phyloP scores from a whole-genome alignment of 345 rosid genomes.

The Cardiospermum halicacabum region DNA sequence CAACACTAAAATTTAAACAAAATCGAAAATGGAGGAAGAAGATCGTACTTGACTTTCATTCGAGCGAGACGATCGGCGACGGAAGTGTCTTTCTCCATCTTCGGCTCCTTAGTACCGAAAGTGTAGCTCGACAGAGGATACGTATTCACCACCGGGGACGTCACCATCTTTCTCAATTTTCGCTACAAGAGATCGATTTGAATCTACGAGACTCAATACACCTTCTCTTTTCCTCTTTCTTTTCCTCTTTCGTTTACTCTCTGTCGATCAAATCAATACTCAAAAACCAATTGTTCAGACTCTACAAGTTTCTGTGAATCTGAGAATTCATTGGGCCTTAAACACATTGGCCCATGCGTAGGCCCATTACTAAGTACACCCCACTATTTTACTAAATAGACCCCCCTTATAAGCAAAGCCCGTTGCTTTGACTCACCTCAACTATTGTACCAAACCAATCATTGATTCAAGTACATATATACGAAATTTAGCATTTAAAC shows the following conservation, averaged over 20 bases:
- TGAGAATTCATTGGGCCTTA: no score
- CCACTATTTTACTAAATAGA: no score
- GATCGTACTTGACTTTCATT: conserved; percentile 84
- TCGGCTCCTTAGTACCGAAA: conserved; percentile 92
- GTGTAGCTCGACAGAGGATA: conserved; percentile 93
- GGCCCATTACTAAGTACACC: no score
- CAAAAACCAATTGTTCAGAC: background rate
- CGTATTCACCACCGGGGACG: conserved; percentile 78
- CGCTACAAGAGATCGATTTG: background rate
- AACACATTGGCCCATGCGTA: no score
- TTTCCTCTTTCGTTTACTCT: background rate
- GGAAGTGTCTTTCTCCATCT: conserved; percentile 94
- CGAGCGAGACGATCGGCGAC: conserved; percentile 98
- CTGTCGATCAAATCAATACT: background rate
- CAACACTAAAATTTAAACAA: background rate
- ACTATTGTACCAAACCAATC: no score
- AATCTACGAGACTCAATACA: no score
- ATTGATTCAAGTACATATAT: no score
- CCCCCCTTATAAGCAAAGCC: no score
- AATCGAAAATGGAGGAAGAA: background rate
- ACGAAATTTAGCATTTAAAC: no score
- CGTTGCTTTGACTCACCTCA: no score
- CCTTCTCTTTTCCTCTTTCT: background rate
- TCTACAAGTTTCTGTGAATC: no score
- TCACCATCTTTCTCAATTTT: conserved; percentile 41